Evolutionary conservation across 1,284 basidiomycete species (phyloP), one percentile per base, ranked within the genome.

Genomic region (Cutaneotrichosporon arboriforme): DNA sequence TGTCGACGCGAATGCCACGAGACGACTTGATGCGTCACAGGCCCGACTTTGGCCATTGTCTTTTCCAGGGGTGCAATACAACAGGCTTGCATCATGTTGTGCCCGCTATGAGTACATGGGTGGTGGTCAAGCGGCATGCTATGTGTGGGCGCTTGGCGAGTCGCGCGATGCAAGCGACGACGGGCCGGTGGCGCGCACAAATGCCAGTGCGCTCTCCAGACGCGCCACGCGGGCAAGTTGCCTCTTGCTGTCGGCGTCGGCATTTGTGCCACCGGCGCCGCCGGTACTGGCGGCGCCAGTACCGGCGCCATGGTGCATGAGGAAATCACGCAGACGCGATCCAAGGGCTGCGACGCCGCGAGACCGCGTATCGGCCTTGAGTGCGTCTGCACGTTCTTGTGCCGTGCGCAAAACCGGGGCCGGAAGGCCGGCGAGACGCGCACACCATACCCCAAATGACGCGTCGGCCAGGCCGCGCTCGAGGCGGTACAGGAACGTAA

Each of bases 391-490:
- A 35, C 79, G 79, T 45, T 76, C 67, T 12, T 80, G 76, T 8
- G 90, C 90, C 3, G 78, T 71, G 7, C 74, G 69, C 8, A 93
- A 77, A 3, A 94, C 76, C 1, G 74, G 58, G 58, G 86, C 84
- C 0, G 88, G 84, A 40, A 94, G 69, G 14, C 85, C 84, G 0
- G 90, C 90, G n/a, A 92, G 79, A 44, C 88, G 81, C 10, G 85
- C 90, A 69, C 90, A 92, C 77, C 92, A 90, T 4, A 93, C 84
- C 5, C 90, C 90, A 68, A 91, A 93, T 0, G 88, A 90, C 54
- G 87, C 85, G 75, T 80, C 78, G 0, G 90, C 85, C 40, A 90
- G 77, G 1, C 90, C 90, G 3, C 76, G 70, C 1, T 81, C 80
- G 10, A 96, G 77, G 37, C 77, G 80, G 72, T 93, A 97, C 21